Conservation (phyloP, 495 filamentous ascomycete genomes). For the Penicillium flavigenum region DNA sequence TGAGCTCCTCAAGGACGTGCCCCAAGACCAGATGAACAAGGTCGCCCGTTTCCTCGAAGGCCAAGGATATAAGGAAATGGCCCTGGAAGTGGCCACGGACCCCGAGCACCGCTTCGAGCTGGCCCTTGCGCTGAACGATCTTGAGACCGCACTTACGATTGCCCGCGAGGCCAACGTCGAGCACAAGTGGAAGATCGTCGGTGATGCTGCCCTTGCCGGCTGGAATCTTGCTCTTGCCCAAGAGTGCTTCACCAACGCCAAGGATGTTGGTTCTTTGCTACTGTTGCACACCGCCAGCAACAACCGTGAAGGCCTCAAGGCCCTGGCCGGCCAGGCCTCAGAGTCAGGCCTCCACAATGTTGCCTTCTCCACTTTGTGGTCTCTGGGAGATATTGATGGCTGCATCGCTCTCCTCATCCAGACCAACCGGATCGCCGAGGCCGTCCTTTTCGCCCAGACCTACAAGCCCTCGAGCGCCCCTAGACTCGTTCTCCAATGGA, state of each 20-base stretch:
- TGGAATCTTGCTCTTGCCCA: conserved; percentile 89
- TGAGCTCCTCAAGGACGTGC: conserved; percentile 78
- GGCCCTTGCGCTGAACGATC: conserved; percentile 76
- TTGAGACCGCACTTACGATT: conserved; percentile 81
- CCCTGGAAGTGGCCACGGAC: conserved; percentile 94
- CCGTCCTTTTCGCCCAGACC: conserved; percentile 87
- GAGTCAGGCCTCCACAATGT: conserved; percentile 82
- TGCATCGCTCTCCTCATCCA: conserved; percentile 77
- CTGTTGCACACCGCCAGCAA: conserved; percentile 81
- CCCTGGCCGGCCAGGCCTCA: conserved; percentile 71
- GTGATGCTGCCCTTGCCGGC: conserved; percentile 79
- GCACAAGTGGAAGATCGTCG: conserved; percentile 96
- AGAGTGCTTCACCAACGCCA: conserved; percentile 87
- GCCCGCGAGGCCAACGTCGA: conserved; percentile 80
- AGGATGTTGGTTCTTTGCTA: conserved; percentile 84
- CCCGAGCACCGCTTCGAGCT: conserved; percentile 96
- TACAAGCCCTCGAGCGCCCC: conserved; percentile 81
- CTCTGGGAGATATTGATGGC: conserved; percentile 74
- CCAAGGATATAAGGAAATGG: conserved; percentile 92
- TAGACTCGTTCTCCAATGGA: conserved; percentile 74
- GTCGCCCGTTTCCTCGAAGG: conserved; percentile 97
- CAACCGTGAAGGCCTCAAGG: conserved; percentile 68
- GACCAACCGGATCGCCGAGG: conserved; percentile 78
- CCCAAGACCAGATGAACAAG: conserved; percentile 90
- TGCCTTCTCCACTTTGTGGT: conserved; percentile 87